Evolutionary conservation across 2,329 filamentous ascomycete genomes (phyloP), one percentile per base, ranked within the genome.

Genomic region (Aspergillus sp.): DNA sequence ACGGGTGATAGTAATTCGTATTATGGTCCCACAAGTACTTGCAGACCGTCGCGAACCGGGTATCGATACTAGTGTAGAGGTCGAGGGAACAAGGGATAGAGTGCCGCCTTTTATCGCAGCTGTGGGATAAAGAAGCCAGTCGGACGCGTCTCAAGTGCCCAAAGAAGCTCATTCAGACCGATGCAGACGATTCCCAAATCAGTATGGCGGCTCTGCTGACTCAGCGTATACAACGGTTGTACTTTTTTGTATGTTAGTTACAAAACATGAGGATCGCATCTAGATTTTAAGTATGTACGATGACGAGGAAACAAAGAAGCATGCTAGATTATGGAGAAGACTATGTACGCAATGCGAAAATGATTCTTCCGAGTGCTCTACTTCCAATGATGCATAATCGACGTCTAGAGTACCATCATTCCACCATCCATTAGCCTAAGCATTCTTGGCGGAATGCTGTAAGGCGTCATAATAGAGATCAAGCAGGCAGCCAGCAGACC

Each of bases 381-480:
- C 9, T 6, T 29, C 25, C 25, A 29, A 29, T 10, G 6, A 29
- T 29, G 25, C 25, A 29, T 10, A 29, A 29, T 10, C 7, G 11
- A 29, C 25, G 25, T 29, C 25, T 29, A n/a, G n/a, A n/a, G n/a
- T n/a, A n/a, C n/a, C n/a, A 29, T 29, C 9, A 29, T 29, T 29
- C 25, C 25, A 29, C 25, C 25, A 10, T 7, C 25, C 25, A 29
- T 10, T 10, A 29, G n/a, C 25, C 9, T 29, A 50, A 32, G 36
- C 23, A 38, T 41, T 31, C 13, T 45, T 54, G 47, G 56, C 64
- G 5, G 60, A 51, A 53, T 71, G 66, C 52, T 71, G 81, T 21
- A 81, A 80, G 16, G 91, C 93, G 71, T 99, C 94, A 79, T 96
- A 92, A 76, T 96, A 99, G 58, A 99, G 74, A 75, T 99, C 94